Percentiles rank a stretch among this genome's conserved stretches.
phyloP scores from a whole-genome alignment of 495 filamentous ascomycete species.

The Aspergillus homomorphus region DNA sequence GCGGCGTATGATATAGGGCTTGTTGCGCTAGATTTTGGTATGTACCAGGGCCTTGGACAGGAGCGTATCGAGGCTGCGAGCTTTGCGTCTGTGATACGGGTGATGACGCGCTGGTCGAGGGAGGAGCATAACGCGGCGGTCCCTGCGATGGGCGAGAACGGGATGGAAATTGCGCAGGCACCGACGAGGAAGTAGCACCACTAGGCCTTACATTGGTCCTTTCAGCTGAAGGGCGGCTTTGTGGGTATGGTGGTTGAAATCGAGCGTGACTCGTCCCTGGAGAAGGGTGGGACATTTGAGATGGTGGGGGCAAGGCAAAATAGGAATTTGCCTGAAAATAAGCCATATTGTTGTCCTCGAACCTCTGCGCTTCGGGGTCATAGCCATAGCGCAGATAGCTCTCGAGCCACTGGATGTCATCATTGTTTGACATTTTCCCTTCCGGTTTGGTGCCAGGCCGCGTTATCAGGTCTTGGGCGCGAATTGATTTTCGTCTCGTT shows the following conservation, averaged over 20 bases:
- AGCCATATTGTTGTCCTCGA: background rate
- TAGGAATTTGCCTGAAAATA: background rate
- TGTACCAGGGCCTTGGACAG: background rate
- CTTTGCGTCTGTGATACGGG: background rate
- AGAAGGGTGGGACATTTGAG: background rate
- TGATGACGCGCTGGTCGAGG: background rate
- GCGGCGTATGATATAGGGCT: background rate
- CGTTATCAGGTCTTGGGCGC: conserved; percentile 1
- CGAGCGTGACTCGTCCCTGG: background rate
- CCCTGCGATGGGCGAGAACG: background rate
- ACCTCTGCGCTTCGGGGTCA: background rate
- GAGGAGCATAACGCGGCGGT: background rate
- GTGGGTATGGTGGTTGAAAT: background rate
- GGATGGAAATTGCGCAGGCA: background rate
- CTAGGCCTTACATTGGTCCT: conserved; percentile 4
- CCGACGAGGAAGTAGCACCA: background rate
- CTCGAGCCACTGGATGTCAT: conserved; percentile 17
- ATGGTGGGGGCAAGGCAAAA: conserved; percentile 1
- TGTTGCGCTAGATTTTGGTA: background rate
- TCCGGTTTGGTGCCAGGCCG: background rate
- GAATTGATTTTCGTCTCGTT: background rate
- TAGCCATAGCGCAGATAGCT: conserved; percentile 6
- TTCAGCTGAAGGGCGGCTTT: background rate
- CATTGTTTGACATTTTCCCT: conserved; percentile 14
- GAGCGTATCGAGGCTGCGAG: background rate